These are phyloP conservation scores for Ailanthus altissimus DNA, from an alignment of 345 rosid species.

Conservation along the genomic window DNA sequence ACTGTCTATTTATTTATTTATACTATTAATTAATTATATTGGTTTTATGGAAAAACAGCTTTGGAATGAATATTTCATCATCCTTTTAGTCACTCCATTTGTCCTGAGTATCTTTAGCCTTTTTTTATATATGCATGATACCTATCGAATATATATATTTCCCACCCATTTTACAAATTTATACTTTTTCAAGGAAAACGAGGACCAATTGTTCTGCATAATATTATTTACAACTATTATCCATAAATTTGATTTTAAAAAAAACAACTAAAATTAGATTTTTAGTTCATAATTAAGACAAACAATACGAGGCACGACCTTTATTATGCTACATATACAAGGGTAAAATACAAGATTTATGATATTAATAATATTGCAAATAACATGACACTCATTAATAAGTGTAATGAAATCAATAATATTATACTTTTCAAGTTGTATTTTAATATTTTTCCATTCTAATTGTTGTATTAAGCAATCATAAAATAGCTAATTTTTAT, in stretches of 20 bases:
- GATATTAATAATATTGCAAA: too few species aligned
- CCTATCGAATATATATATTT: conserved; percentile 1
- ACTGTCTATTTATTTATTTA: background rate
- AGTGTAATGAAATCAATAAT: too few species aligned
- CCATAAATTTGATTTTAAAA: background rate
- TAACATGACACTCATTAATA: too few species aligned
- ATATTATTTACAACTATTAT: background rate
- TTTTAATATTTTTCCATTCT: too few species aligned
- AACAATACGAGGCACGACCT: too few species aligned
- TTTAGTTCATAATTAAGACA: too few species aligned
- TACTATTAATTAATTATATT: background rate
- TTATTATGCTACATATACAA: too few species aligned
- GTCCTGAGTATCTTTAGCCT: conserved; percentile 16
- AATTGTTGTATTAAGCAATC: too few species aligned
- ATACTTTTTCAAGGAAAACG: background rate
- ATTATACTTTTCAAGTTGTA: too few species aligned
- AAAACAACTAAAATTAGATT: background rate
- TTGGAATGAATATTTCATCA: conserved; percentile 19
- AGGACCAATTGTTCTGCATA: background rate
- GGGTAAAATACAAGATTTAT: too few species aligned
- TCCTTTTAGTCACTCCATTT: conserved; percentile 19
- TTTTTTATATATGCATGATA: background rate
- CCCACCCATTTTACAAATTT: background rate
- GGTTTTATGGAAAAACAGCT: background rate
- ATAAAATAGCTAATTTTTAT: too few species aligned